phyloP scores from a whole-genome alignment of 352 stramenopile species.

The Globisporangium lucens region DNA sequence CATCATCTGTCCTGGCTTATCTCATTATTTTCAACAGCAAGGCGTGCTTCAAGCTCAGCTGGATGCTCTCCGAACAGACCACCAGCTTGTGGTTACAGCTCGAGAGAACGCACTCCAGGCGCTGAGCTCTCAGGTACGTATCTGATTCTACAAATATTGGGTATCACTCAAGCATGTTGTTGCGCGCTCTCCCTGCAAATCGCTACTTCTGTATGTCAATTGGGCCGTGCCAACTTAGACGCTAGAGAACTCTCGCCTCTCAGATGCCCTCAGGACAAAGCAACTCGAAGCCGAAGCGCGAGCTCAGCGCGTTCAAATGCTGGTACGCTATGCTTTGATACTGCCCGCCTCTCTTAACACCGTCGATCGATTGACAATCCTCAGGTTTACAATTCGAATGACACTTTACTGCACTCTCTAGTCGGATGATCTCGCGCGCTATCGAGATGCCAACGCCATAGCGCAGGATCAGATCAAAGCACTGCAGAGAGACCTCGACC shows the following conservation, averaged over 20 bases:
- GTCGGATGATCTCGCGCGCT: constrained; percentile 24
- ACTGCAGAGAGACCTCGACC: constrained; percentile 22
- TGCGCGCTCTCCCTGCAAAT: background rate
- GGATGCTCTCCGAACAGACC: constrained; percentile 19
- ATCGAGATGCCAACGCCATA: background rate
- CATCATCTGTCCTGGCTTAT: background rate
- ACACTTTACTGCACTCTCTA: background rate
- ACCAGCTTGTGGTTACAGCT: constrained; percentile 15
- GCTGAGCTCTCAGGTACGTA: constrained; percentile 22
- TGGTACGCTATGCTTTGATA: constrained; percentile 17
- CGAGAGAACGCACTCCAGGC: constrained; percentile 18
- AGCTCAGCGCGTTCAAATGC: constrained; percentile 14
- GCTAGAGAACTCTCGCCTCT: constrained; percentile 21
- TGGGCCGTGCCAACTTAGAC: constrained; percentile 9
- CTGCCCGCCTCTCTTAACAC: background rate
- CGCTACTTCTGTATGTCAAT: too few species aligned
- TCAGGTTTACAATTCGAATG: background rate
- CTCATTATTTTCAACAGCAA: constrained; percentile 1
- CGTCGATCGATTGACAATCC: too few species aligned
- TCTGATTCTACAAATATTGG: background rate
- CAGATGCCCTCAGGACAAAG: constrained; percentile 17
- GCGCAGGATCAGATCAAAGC: constrained; percentile 18
- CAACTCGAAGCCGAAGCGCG: constrained; percentile 30
- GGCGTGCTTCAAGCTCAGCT: constrained; percentile 16
- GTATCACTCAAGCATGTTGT: background rate